These are phyloP conservation scores for Oryza punctata DNA, from an alignment of 176 grass and related monocot genomes.

Conservation along the genomic window DNA sequence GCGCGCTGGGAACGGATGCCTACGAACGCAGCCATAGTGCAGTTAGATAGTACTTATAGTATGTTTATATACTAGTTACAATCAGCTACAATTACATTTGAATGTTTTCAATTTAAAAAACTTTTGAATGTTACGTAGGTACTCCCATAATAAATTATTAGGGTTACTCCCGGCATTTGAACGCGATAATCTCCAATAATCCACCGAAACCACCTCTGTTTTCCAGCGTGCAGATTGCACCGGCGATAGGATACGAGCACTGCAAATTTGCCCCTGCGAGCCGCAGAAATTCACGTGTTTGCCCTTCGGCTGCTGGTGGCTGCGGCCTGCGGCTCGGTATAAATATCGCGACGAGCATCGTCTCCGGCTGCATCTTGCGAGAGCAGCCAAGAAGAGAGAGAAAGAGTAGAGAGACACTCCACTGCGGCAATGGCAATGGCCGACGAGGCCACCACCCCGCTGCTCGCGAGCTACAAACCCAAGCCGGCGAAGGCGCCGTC, in stretches of 20 bases:
- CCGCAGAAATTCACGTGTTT: not conserved
- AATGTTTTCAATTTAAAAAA: too few species aligned
- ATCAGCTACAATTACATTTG: too few species aligned
- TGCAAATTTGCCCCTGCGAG: not conserved
- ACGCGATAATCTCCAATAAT: not conserved
- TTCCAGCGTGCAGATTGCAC: not conserved
- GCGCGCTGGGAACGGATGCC: too few species aligned
- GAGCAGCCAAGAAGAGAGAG: not conserved
- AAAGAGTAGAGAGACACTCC: not conserved
- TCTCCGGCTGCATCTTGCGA: not conserved
- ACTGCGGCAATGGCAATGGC: constrained; percentile 37
- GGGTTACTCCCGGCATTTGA: too few species aligned
- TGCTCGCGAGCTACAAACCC: constrained; percentile 39
- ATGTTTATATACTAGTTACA: too few species aligned
- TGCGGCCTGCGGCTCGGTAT: not conserved
- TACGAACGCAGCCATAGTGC: too few species aligned
- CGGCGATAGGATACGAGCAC: not conserved
- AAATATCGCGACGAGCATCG: constrained; percentile 26
- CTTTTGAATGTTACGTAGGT: too few species aligned
- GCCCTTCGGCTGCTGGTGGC: not conserved
- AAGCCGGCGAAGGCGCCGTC: constrained; percentile 33
- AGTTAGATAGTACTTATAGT: too few species aligned
- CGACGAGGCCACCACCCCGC: constrained; percentile 44
- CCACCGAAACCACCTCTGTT: not conserved
- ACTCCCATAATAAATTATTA: too few species aligned